These are phyloP conservation scores for Phytophthora pini DNA, from an alignment of 352 stramenopile genomes.

Conservation along the genomic window DNA sequence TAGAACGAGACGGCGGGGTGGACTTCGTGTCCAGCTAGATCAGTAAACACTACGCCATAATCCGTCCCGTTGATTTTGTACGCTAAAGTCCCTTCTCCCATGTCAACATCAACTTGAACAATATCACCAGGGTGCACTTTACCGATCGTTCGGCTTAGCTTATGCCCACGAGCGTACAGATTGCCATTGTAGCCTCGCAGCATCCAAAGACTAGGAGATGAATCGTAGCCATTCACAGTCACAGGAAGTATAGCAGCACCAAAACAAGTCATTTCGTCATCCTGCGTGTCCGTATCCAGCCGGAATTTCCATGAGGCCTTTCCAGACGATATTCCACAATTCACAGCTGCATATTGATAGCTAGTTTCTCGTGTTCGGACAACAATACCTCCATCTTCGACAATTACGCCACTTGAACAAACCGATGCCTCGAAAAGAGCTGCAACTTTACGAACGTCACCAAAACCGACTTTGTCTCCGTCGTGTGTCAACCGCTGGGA, in stretches of 20 bases:
- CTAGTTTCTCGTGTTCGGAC: conserved; percentile 88
- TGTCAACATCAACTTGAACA: conserved; percentile 89
- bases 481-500: conserved; percentile 37
- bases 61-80: conserved; percentile 93
- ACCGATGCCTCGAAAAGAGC: conserved; percentile 83
- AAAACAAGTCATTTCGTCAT: conserved; percentile 94
- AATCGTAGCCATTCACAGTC: conserved; percentile 90
- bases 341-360: conserved; percentile 89
- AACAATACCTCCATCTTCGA: conserved; percentile 78
- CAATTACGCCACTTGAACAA: conserved; percentile 77
- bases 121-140: conserved; percentile 92
- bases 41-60: conserved; percentile 87
- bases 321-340: conserved; percentile 72
- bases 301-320: conserved; percentile 90
- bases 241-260: conserved; percentile 90
- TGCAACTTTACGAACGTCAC: conserved; percentile 71
- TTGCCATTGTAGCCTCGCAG: conserved; percentile 92
- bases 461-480: conserved; percentile 50
- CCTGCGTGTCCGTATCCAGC: conserved; percentile 88
- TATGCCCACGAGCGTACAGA: conserved; percentile 89
- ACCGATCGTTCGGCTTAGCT: conserved; percentile 82
- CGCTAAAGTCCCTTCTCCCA: conserved; percentile 83
- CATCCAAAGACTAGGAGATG: conserved; percentile 93
- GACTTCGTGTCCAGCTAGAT: conserved; percentile 82
- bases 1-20: conserved; percentile 91